Evolutionary conservation across 2,329 filamentous ascomycete genomes (phyloP), one percentile per base, ranked within the genome.

Genomic region (Alternaria sp.): DNA sequence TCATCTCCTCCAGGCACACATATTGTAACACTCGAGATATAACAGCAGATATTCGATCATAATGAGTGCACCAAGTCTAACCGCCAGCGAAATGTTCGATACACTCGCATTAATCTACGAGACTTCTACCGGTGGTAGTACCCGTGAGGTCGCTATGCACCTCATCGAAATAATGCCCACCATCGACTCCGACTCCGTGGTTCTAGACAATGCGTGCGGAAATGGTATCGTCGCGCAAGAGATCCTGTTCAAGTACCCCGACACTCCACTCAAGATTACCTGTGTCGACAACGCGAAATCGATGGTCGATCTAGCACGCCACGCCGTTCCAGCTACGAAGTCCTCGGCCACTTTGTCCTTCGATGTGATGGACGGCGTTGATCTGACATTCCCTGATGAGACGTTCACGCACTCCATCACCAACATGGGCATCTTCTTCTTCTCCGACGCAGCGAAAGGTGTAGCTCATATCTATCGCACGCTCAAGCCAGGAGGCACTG

Each of bases 341-440:
- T 37, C 48, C 0, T 23, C 31, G 3, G 49, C 44, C 10, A 45
- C 3, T 5, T 9, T 58, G 0, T 39, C 48, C 17, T 56, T 53
- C 23, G 49, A 60, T 5, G 39, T 54, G 11, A 53, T 57, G 53
- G 31, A 39, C 4, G 49, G 56, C 8, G 62, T 69, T n/a, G 42
- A 46, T 4, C 51, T 71, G 4, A n/a, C 39, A 1, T 63, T 71
- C 31, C 49, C 65, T 0, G 73, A 78, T 45, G 62, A 67, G 3
- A 58, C 54, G 3, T 80, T 80, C 57, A 74, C 72, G 0, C 74
- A 78, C 59, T 71, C 66, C 5, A 66, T 80, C 56, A 80, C 76
- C 3, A 79, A 76, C 61, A 70, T 79, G 44, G 77, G 77, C 3
- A 70, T 80, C 29, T 59, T 77, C 21, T 76, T 77, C 56, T 78